phyloP scores from a whole-genome alignment of 345 rosid genomes.

The Erodium maritimum region DNA sequence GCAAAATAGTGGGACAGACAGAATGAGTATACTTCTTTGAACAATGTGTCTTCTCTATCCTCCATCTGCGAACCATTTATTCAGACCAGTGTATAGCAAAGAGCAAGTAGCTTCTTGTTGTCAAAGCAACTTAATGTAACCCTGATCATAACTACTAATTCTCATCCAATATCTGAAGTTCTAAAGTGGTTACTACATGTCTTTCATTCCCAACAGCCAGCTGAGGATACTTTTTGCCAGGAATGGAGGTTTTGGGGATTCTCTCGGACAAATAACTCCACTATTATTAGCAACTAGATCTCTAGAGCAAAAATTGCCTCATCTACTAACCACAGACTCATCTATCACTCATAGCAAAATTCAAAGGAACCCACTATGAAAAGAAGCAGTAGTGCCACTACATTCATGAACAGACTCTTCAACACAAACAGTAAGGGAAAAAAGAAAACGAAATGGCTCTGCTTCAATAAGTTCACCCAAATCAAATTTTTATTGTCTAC shows the following conservation, averaged over 20 bases:
- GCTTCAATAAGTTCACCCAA: not conserved
- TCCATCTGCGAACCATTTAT: not conserved
- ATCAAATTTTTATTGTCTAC: not conserved
- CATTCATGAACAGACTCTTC: not conserved
- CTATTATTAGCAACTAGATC: not conserved
- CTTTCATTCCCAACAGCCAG: not conserved
- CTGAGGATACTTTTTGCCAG: not conserved
- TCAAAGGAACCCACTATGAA: not conserved
- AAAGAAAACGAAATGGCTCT: not conserved
- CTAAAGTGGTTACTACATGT: not conserved
- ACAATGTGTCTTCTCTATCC: not conserved
- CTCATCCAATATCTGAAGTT: no score
- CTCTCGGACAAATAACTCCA: not conserved
- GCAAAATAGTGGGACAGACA: constrained; percentile 5
- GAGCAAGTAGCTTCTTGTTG: no score
- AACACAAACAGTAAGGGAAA: no score
- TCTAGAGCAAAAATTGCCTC: not conserved
- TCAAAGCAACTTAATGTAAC: no score
- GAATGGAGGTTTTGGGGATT: not conserved
- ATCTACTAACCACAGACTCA: not conserved
- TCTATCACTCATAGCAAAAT: not conserved
- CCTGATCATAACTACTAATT: no score
- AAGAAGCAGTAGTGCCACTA: not conserved
- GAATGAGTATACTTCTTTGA: not conserved
- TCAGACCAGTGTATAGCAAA: not conserved